Evolutionary conservation across 345 rosid genomes (phyloP).

Genomic region (Iberis pinnata): DNA sequence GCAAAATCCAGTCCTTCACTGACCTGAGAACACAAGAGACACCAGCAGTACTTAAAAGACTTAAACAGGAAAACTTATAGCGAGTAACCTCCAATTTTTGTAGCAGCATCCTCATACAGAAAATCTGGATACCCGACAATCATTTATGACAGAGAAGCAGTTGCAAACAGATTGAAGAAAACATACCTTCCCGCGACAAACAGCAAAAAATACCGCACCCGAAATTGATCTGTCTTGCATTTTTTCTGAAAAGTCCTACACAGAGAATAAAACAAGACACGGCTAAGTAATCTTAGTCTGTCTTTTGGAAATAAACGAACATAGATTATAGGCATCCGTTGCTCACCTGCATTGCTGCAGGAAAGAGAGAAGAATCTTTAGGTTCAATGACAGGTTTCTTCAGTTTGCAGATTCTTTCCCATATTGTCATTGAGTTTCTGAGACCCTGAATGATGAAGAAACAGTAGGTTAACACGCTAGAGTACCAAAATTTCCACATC

Average conservation of each 20-base stretch:
- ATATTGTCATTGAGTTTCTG: constrained; percentile 55
- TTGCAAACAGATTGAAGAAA: constrained; percentile 13
- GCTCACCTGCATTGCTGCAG: constrained; percentile 65
- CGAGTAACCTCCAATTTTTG: constrained; percentile 3
- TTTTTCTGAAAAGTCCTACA: constrained; percentile 78
- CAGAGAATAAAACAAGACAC: constrained; percentile 1
- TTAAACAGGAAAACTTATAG: constrained; percentile 7
- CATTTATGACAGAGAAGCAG: neutral
- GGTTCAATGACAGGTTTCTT: constrained; percentile 94
- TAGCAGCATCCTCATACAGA: constrained; percentile 9
- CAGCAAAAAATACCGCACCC: constrained; percentile 93
- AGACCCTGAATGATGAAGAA: constrained; percentile 40
- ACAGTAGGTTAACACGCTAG: constrained; percentile 8
- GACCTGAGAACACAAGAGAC: constrained; percentile 49
- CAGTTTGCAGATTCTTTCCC: constrained; percentile 95
- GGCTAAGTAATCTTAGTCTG: constrained; percentile 9
- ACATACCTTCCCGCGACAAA: constrained; percentile 95
- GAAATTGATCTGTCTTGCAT: constrained; percentile 62
- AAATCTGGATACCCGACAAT: neutral
- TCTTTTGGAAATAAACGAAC: constrained; percentile 11
- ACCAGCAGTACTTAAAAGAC: constrained; percentile 18
- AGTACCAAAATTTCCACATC: constrained; percentile 17
- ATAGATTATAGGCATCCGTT: constrained; percentile 11
- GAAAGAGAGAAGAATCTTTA: constrained; percentile 76
- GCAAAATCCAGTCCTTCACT: constrained; percentile 99